Percentiles rank a stretch among this genome's conserved stretches.
Evolutionary conservation across 495 filamentous ascomycete species (phyloP).

Genomic region (Penicillium subrubescens): DNA sequence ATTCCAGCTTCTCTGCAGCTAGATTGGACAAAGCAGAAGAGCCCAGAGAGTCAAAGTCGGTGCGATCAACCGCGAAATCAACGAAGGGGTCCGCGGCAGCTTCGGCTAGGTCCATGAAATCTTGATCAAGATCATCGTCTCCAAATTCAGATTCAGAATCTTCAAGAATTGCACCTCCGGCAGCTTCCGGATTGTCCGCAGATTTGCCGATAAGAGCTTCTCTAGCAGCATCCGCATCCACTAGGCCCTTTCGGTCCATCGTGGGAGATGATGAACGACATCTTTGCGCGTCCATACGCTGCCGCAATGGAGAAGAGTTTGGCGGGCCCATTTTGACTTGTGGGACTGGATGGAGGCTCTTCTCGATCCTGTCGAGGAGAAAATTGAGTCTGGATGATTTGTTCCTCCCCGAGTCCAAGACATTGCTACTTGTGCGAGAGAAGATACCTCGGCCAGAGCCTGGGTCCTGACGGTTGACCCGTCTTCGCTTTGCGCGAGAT

Average conservation of each 20-base stretch:
- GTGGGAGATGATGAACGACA: conserved; percentile 51
- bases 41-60: conserved; percentile 20
- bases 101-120: conserved; percentile 53
- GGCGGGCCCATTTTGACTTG: conserved; percentile 38
- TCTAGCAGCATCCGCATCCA: conserved; percentile 8
- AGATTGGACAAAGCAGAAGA: conserved; percentile 24
- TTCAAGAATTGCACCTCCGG: conserved; percentile 18
- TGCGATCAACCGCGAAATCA: conserved; percentile 15
- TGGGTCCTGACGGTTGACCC: conserved; percentile 33
- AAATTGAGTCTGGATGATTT: conserved; percentile 62
- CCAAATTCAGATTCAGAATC: conserved; percentile 60
- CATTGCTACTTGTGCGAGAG: conserved; percentile 55
- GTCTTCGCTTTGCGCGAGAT: conserved; percentile 57
- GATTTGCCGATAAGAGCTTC: conserved; percentile 7
- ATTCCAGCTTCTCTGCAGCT: conserved; percentile 16
- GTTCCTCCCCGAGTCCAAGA: conserved; percentile 47
- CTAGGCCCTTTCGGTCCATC: conserved; percentile 28
- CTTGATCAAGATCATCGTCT: conserved; percentile 61
- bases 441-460: conserved; percentile 42
- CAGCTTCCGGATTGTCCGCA: conserved; percentile 12
- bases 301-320: conserved; percentile 59
- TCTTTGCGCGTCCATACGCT: conserved; percentile 35
- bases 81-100: conserved; percentile 39
- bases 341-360: conserved; percentile 52
- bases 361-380: conserved; percentile 68